Base-by-base conservation (phyloP, 306 rosid species). In the Lupinus albus region DNA sequence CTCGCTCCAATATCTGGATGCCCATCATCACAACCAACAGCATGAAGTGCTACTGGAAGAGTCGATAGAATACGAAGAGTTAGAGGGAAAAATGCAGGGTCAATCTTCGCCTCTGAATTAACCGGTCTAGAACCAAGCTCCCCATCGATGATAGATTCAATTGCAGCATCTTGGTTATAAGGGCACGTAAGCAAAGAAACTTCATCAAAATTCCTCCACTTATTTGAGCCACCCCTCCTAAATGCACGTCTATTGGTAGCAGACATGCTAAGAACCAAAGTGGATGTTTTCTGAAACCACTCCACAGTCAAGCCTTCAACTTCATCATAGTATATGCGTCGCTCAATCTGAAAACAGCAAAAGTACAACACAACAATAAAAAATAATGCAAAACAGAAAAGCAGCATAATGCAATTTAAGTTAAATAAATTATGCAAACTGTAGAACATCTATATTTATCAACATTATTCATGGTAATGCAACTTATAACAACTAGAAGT, bases 1-100 rank as follows among this genome's bases (percentile, higher is more conserved):
- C 91, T 84, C 67, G 68, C 96, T 70, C 94, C 88, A 35, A 89
- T 76, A 75, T 89, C 91, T 55, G 88, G 49, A 36, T 96, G 90
- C 60, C 97, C 96, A 64, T 86, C 77, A 61, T 89, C 96, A 67
- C 98, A 96, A 21, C 98, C 97, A 18, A 84, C 68, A 10, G 96
- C 84, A 78, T 89, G 94, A 69, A 93, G 91, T 21, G 79, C 88
- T 5, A 93, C 96, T 0, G 93, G 94, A 66, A 93, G 78, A 5
- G 87, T 80, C 14, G 95, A 88, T 72, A 93, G 91, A 56, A 80
- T 36, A 36, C 44, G 83, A 36, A 90, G 64, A 0, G 91, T 88
- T 50, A 82, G 80, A 2, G 97, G 97, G 64, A 89, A 93, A 73
- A 82, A 81, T 16, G 73, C 71, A 42, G 97, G 88, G 7, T 65